These are phyloP conservation scores for Hemileccinum impolitum DNA, from an alignment of 768 basidiomycete species.

Conservation along the genomic window DNA sequence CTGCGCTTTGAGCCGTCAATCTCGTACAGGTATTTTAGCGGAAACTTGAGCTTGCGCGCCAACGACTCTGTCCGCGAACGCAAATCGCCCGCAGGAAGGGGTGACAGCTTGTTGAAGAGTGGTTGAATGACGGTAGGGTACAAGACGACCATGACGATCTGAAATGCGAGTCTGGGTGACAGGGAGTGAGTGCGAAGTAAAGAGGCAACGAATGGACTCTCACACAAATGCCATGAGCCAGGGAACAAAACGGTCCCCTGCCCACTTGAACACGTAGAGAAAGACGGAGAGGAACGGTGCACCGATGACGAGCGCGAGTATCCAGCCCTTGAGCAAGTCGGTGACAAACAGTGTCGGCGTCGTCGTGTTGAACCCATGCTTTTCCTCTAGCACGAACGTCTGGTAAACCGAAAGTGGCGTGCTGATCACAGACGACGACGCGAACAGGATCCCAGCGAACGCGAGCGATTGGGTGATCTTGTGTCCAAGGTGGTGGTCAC, in stretches of 20 bases:
- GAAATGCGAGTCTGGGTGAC: constrained; percentile 64
- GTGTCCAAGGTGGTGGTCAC: not conserved
- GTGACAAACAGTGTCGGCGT: constrained; percentile 69
- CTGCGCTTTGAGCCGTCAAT: constrained; percentile 97
- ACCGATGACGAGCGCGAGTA: constrained; percentile 66
- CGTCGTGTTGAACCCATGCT: constrained; percentile 97
- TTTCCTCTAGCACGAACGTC: constrained; percentile 93
- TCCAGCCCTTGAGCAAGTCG: constrained; percentile 81
- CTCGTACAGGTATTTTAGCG: constrained; percentile 90
- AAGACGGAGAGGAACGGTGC: constrained; percentile 85
- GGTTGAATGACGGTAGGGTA: constrained; percentile 91
- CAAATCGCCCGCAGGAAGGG: constrained; percentile 73
- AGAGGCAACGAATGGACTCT: not conserved
- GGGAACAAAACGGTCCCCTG: constrained; percentile 87
- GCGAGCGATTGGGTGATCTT: constrained; percentile 79
- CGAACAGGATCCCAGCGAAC: constrained; percentile 66
- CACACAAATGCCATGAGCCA: constrained; percentile 83
- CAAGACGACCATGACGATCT: constrained; percentile 76
- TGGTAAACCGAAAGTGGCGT: constrained; percentile 79
- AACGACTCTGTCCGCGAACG: constrained; percentile 74
- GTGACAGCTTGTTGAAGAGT: constrained; percentile 95
- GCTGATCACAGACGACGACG: constrained; percentile 62
- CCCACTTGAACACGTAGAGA: constrained; percentile 89
- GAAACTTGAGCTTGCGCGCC: constrained; percentile 83
- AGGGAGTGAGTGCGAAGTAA: not conserved